Base-by-base conservation (phyloP, 176 grass and related monocot genomes). In the Juncus effusus region DNA sequence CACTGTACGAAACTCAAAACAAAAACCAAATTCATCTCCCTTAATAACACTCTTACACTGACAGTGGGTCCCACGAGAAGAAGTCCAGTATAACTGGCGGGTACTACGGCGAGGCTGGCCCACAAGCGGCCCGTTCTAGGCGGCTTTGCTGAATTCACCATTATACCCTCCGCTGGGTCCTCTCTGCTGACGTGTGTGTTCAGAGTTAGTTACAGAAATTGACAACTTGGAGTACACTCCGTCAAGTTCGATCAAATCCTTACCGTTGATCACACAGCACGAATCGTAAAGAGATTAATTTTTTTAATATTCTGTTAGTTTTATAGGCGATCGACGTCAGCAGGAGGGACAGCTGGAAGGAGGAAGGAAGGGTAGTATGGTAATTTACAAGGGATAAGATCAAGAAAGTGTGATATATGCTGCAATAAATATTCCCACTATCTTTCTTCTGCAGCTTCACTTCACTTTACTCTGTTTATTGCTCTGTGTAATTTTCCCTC, bases 351-450 rank as follows among this genome's bases (percentile, higher is more conserved):
- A 71, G 54, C 69, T 72, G 39, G 67, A 72, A 3, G 54, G 69
- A 60, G 38, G 14, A 60, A 58, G 6, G 8, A 1, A 47, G 69
- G 69, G 69, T 16, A 36, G 16, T 36, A 36, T 3, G 42, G 69
- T 58, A 60, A 69, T 28, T 72, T 8, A n/a, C 8, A 45, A 2
- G 59, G 11, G 69, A 60, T 60, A 72, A 72, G 54, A 72, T 59
- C 69, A 72, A 60, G 9, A 60, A 72, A 72, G 69, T 59, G 36
- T 56, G 38, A 72, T 41, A 12, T 45, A 51, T 28, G 19, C 12
- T 28, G 38, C 39, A 36, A 19, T 60, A n/a, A 72, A 59, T 59
- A 72, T 72, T 72, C 54, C 68, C 69, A 72, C 69, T 41, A 72
- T 10, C 53, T 72, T 7, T 72, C 69, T 35, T 39, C 40, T 47